Conservation (phyloP, 176 grass and related monocot genomes). For the Zizania latifolia region DNA sequence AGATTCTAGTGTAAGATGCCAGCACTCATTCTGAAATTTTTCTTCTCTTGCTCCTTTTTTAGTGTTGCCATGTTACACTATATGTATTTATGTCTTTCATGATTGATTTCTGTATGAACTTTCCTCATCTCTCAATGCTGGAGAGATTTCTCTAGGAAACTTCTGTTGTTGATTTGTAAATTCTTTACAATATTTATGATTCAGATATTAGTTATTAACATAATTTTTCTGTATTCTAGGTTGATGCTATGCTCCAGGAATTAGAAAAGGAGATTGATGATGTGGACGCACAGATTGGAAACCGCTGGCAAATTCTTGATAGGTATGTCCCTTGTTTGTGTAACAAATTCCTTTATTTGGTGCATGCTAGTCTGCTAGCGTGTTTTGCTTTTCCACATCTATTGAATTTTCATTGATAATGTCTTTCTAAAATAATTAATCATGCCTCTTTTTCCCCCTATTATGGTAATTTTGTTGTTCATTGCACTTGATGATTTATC, state of each 20-base stretch:
- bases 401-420: background rate
- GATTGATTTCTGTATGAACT: constrained; percentile 1
- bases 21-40: background rate
- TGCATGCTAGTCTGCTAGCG: background rate
- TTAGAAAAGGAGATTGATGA: constrained; percentile 98
- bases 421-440: background rate
- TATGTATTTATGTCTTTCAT: background rate
- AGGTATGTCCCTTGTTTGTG: constrained; percentile 46
- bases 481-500: constrained; percentile 7
- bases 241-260: constrained; percentile 91
- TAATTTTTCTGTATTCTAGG: constrained; percentile 48
- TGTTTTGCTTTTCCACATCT: constrained; percentile 7
- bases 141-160: constrained; percentile 2
- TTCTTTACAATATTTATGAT: constrained; percentile 11
- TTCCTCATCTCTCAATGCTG: background rate
- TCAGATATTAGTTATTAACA: background rate
- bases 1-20: background rate
- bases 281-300: constrained; percentile 93
- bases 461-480: background rate
- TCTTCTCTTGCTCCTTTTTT: background rate
- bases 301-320: constrained; percentile 92
- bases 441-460: background rate
- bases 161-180: background rate
- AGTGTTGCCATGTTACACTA: background rate
- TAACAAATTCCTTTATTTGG: background rate